A percentile compares a stretch with the other conserved stretches of the same genome.
phyloP scores from a whole-genome alignment of 1,139 yeast genomes.

The Protomyces inouyei region DNA sequence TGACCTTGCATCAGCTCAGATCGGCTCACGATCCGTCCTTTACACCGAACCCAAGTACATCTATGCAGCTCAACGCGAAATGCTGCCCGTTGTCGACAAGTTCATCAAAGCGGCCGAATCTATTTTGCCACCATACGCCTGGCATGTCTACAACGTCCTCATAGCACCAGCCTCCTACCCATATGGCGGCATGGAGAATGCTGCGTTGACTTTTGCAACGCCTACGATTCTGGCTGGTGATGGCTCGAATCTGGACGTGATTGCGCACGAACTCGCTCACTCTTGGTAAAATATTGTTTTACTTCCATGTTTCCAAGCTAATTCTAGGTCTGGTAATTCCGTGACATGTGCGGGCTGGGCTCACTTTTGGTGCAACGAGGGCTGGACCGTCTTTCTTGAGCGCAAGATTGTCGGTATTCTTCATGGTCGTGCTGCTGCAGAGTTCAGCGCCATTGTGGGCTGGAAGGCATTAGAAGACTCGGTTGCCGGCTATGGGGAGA shows the following conservation, averaged over 20 bases:
- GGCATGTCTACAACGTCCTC: slow-evolving; percentile 77
- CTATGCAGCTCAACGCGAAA: slow-evolving; percentile 69
- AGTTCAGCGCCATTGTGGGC: slow-evolving; percentile 78
- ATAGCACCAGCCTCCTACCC: slow-evolving; percentile 82
- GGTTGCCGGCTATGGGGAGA: slow-evolving; percentile 56
- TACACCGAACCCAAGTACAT: slow-evolving; percentile 72
- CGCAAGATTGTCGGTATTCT: slow-evolving; percentile 72
- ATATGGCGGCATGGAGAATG: slow-evolving; percentile 95
- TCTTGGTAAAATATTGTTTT: slow-evolving; percentile 59
- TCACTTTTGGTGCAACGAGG: slow-evolving; percentile 92
- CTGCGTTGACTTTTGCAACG: slow-evolving; percentile 84
- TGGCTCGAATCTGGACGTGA: slow-evolving; percentile 78
- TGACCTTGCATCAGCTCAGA: slow-evolving; percentile 58
- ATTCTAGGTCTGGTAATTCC: slow-evolving; percentile 56
- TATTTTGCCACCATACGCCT: slow-evolving; percentile 75
- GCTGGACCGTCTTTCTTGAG: slow-evolving; percentile 91
- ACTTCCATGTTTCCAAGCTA: not conserved
- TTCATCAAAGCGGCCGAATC: slow-evolving; percentile 77
- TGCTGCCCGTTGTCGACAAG: slow-evolving; percentile 69
- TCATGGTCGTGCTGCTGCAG: slow-evolving; percentile 73
- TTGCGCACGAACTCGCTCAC: slow-evolving; percentile 85
- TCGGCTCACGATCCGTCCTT: slow-evolving; percentile 84
- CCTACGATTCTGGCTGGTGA: slow-evolving; percentile 86
- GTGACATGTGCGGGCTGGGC: slow-evolving; percentile 97
- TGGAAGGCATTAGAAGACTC: slow-evolving; percentile 75